Percentiles rank a stretch among this genome's conserved stretches.
phyloP scores from a whole-genome alignment of 805 yeast species.

The Yamadazyma insecticola region DNA sequence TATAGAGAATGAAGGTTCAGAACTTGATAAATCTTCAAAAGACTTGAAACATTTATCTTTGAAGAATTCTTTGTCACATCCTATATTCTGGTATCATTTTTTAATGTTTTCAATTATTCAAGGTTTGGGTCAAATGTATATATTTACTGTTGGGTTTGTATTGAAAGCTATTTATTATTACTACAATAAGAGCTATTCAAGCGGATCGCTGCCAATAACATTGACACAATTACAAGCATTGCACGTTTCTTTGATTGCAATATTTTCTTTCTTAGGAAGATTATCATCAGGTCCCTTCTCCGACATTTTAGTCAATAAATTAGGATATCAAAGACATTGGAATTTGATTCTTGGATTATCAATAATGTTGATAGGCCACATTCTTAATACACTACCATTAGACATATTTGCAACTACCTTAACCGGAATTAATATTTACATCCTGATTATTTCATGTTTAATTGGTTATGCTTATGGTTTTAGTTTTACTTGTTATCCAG shows the following conservation, averaged over 20 bases:
- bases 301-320: slow-evolving; percentile 20
- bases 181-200: slow-evolving; percentile 8
- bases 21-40: neutral
- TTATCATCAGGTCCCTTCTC: slow-evolving; percentile 28
- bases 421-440: slow-evolving; percentile 12
- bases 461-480: slow-evolving; percentile 34
- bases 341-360: slow-evolving; percentile 22
- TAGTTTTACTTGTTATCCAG: slow-evolving; percentile 30
- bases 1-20: neutral
- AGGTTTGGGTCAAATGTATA: slow-evolving; percentile 36
- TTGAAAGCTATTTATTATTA: slow-evolving; percentile 24
- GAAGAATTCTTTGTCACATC: slow-evolving; percentile 20
- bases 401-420: slow-evolving; percentile 10
- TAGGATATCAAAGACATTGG: slow-evolving; percentile 28
- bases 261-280: slow-evolving; percentile 27
- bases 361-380: slow-evolving; percentile 27
- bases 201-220: slow-evolving; percentile 8
- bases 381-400: slow-evolving; percentile 14
- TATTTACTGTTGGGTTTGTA: slow-evolving; percentile 28
- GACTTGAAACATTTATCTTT: slow-evolving; percentile 14
- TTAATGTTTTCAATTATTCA: slow-evolving; percentile 26
- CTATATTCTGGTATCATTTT: slow-evolving; percentile 29
- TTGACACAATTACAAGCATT: slow-evolving; percentile 24
- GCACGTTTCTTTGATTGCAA: slow-evolving; percentile 30
- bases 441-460: slow-evolving; percentile 21